These are phyloP conservation scores for Silene conica DNA, from an alignment of 148 eudicot species.

Conservation along the genomic window DNA sequence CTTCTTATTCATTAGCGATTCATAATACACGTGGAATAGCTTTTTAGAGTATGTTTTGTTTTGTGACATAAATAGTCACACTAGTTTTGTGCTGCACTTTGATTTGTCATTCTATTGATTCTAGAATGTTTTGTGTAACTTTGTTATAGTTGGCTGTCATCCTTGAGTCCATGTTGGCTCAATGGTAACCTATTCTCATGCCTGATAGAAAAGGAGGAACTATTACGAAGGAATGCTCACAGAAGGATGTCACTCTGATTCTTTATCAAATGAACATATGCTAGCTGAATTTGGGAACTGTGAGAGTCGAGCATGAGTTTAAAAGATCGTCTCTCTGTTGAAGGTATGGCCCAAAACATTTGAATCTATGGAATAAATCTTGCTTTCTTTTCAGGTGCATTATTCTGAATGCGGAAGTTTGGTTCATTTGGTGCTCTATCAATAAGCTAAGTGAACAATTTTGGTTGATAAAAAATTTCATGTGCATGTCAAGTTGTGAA, in stretches of 20 bases:
- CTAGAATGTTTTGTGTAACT: neutral
- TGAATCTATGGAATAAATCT: neutral
- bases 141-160: neutral
- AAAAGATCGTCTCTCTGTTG: conserved; percentile 32
- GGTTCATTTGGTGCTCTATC: neutral
- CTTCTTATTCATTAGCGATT: neutral
- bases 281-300: conserved; percentile 17
- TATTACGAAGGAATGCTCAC: conserved; percentile 13
- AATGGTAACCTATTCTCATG: conserved; percentile 12
- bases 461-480: neutral
- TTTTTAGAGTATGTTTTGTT: neutral
- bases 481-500: neutral
- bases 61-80: neutral
- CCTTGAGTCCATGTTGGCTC: conserved; percentile 1
- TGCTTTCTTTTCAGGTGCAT: neutral
- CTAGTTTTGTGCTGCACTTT: neutral
- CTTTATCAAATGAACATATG: conserved; percentile 11
- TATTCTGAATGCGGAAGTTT: neutral
- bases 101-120: neutral
- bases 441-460: neutral
- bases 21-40: neutral
- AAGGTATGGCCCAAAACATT: conserved; percentile 27
- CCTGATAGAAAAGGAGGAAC: conserved; percentile 13
- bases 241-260: conserved; percentile 8
- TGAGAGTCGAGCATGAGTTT: conserved; percentile 34